Conservation (phyloP, 352 stramenopile genomes). For the Lagenidium giganteum region DNA sequence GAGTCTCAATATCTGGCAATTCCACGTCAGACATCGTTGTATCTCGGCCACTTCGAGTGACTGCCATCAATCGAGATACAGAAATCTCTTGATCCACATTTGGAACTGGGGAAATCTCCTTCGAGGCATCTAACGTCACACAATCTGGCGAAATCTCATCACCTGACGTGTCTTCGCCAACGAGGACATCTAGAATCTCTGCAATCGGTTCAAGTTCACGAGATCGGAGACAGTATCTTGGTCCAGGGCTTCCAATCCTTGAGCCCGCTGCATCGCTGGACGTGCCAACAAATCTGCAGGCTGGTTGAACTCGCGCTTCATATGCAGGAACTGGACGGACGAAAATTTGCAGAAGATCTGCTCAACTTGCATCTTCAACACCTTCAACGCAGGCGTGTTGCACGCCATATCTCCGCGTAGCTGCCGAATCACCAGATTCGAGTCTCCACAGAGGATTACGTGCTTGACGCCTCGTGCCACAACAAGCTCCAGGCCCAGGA, state of each 20-base stretch:
- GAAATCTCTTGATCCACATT: too few species aligned
- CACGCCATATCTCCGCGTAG: slow-evolving; percentile 19
- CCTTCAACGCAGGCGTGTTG: slow-evolving; percentile 1
- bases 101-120: too few species aligned
- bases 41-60: too few species aligned
- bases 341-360: neutral
- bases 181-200: too few species aligned
- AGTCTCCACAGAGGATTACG: slow-evolving; percentile 18
- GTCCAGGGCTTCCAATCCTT: neutral
- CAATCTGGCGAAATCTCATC: too few species aligned
- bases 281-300: neutral
- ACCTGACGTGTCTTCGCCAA: too few species aligned
- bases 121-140: too few species aligned
- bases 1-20: too few species aligned
- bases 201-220: neutral
- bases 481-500: slow-evolving; percentile 4
- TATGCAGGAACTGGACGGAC: slow-evolving; percentile 3
- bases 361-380: slow-evolving; percentile 5
- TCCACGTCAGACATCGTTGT: too few species aligned
- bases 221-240: neutral
- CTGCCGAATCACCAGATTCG: slow-evolving; percentile 11
- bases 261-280: neutral
- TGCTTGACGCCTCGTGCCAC: neutral
- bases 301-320: slow-evolving; percentile 8
- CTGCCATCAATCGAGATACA: too few species aligned